Evolutionary conservation across 352 stramenopile species (phyloP), one percentile per base, ranked within the genome.

Genomic region (Elongisporangium prolatum): DNA sequence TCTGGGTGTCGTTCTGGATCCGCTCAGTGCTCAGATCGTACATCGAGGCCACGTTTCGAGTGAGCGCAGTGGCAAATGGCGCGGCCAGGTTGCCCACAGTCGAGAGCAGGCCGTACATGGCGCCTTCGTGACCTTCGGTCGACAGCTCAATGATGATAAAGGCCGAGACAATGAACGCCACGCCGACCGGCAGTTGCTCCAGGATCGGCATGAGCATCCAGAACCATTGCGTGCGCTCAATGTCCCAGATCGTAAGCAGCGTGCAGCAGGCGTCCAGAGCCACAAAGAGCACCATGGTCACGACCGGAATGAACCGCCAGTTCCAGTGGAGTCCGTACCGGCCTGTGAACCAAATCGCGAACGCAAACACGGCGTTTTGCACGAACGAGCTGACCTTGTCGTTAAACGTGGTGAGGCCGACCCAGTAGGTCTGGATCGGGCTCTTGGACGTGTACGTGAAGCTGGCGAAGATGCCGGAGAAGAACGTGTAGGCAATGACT

Each of bases 61-160:
- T 76, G 44, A 86, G 64, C 13, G 71, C 64, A 1, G 71, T 61
- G 11, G 75, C 56, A 54, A 89, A 77, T n/a, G 79, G 75, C 1
- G 60, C 68, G 21, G 57, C 63, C 5, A 89, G 60, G 61, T 88
- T 89, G 59, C 64, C 65, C 24, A 89, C 77, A 9, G 79, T 89
- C 17, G 77, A 84, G 22, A 89, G 58, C 21, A 89, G 67, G 9
- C 79, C 75, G 57, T 85, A 84, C 61, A 87, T 77, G 47, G 77
- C 77, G 25, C 75, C 75, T 65, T 89, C 79, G 52, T 86, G 67
- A 11, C 79, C 79, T 57, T 84, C 75, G 8, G 64, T 58, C 6
- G 77, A 71, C 4, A 89, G 60, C 61, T 89, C 79, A 8, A 87
- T 74, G 13, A 79, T 72, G 40, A 85, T 77, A 54, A 85, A 89